phyloP scores from a whole-genome alignment of 2,329 filamentous ascomycete genomes.

The Colletotrichum tanaceti region DNA sequence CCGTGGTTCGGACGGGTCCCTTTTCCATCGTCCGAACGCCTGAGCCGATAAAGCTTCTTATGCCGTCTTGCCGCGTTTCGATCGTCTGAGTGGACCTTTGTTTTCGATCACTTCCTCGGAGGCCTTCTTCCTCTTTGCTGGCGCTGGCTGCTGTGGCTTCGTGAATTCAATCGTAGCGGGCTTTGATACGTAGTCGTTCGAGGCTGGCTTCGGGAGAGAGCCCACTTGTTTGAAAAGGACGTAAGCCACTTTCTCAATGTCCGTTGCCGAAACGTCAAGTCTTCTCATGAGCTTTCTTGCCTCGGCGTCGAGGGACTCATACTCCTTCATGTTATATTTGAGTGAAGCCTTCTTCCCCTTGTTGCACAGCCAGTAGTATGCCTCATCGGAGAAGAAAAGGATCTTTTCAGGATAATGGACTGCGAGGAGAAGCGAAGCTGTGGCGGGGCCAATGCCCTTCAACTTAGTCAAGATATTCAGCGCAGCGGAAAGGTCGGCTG shows the following conservation, averaged over 20 bases:
- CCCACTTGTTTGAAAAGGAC: slow-evolving; percentile 66
- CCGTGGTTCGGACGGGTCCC: not conserved
- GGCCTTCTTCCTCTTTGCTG: slow-evolving; percentile 43
- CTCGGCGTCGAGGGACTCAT: slow-evolving; percentile 63
- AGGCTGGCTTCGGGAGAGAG: not conserved
- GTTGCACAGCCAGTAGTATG: slow-evolving; percentile 77
- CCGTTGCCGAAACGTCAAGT: slow-evolving; percentile 67
- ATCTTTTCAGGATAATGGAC: slow-evolving; percentile 69
- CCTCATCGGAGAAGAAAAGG: slow-evolving; percentile 85
- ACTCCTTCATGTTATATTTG: slow-evolving; percentile 79
- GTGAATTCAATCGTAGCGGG: not conserved
- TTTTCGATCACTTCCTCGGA: slow-evolving; percentile 39
- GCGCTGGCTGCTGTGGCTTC: slow-evolving; percentile 29
- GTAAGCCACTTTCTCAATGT: slow-evolving; percentile 78
- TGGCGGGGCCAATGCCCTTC: slow-evolving; percentile 83
- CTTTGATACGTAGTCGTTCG: not conserved
- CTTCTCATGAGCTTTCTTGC: slow-evolving; percentile 58
- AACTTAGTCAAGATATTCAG: slow-evolving; percentile 68
- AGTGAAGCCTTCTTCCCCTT: slow-evolving; percentile 63
- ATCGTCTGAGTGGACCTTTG: slow-evolving; percentile 43
- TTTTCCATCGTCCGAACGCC: slow-evolving; percentile 17
- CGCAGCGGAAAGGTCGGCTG: slow-evolving; percentile 54
- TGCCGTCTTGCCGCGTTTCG: slow-evolving; percentile 46
- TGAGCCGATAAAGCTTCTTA: slow-evolving; percentile 26
- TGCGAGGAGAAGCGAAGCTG: slow-evolving; percentile 78